A percentile compares a stretch with the other conserved stretches of the same genome.
phyloP scores from a whole-genome alignment of 1,284 basidiomycete species.

The Porogramme epimiltina region DNA sequence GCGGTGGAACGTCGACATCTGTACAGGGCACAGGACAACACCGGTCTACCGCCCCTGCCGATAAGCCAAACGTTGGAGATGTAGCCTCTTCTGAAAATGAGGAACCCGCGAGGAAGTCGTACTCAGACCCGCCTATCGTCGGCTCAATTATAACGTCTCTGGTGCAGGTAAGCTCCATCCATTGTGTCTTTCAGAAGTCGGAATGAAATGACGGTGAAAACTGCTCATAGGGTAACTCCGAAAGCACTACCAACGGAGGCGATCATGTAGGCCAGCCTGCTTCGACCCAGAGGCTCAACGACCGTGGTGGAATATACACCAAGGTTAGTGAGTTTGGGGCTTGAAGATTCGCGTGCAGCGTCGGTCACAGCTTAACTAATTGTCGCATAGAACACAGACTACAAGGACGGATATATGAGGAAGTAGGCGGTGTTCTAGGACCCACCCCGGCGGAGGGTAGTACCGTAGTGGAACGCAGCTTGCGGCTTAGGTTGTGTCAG shows the following conservation, averaged over 20 bases:
- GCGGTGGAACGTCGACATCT: slow-evolving; percentile 1
- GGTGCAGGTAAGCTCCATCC: too few relatives aligned
- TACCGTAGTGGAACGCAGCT: too few relatives aligned
- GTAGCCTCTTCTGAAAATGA: too few relatives aligned
- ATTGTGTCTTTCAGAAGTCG: too few relatives aligned
- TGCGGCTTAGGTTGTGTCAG: too few relatives aligned
- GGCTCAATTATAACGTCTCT: too few relatives aligned
- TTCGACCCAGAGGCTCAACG: slow-evolving; percentile 8
- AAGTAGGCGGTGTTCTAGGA: slow-evolving; percentile 1
- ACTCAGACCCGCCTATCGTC: too few relatives aligned
- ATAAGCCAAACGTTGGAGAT: too few relatives aligned
- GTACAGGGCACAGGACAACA: slow-evolving; percentile 3
- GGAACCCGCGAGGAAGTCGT: too few relatives aligned
- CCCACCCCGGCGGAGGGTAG: not conserved
- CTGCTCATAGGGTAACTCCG: slow-evolving; percentile 9
- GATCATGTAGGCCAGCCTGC: slow-evolving; percentile 15
- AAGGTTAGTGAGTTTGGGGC: slow-evolving; percentile 16
- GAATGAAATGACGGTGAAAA: too few relatives aligned
- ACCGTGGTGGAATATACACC: slow-evolving; percentile 18
- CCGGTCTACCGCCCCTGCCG: not conserved
- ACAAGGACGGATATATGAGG: slow-evolving; percentile 17
- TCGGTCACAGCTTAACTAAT: too few relatives aligned
- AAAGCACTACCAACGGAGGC: not conserved
- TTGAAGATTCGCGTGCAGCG: too few relatives aligned
- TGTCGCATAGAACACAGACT: slow-evolving; percentile 17